phyloP scores from a whole-genome alignment of 192 early-diverging fungal species.

The Obelidium mucronatum region DNA sequence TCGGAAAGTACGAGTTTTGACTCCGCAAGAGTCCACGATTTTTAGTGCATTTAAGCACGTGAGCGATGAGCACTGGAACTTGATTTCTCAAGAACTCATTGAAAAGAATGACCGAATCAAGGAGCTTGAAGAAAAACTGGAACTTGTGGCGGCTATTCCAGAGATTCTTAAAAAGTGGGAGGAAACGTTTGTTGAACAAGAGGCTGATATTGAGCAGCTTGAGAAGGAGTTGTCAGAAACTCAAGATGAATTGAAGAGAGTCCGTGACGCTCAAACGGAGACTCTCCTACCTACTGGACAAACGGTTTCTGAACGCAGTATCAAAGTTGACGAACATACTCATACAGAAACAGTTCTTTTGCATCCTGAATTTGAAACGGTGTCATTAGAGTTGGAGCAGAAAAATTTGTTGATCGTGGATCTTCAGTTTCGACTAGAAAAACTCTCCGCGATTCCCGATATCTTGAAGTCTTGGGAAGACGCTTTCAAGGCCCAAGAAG shows the following conservation, averaged over 20 bases:
- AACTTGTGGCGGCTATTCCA: constrained; percentile 25
- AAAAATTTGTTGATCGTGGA: constrained; percentile 18
- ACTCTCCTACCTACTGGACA: background rate
- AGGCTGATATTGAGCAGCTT: constrained; percentile 15
- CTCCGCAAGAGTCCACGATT: background rate
- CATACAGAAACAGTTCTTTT: constrained; percentile 14
- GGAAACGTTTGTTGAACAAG: constrained; percentile 27
- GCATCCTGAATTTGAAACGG: constrained; percentile 26
- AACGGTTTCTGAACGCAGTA: background rate
- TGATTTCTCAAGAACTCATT: constrained; percentile 17
- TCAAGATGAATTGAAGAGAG: background rate
- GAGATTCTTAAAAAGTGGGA: constrained; percentile 32
- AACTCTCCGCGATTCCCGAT: constrained; percentile 24
- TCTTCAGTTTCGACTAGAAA: constrained; percentile 14
- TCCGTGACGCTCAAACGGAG: background rate
- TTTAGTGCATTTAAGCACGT: background rate
- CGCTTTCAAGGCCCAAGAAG: constrained; percentile 30
- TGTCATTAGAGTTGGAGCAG: constrained; percentile 7
- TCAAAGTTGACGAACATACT: background rate
- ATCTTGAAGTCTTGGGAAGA: constrained; percentile 31
- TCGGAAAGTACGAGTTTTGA: background rate
- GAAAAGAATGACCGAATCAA: constrained; percentile 22
- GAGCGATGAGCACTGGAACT: constrained; percentile 7
- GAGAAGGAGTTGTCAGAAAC: constrained; percentile 12
- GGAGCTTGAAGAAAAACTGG: constrained; percentile 27